These are phyloP conservation scores for Coniferiporia sulphurascens DNA, from an alignment of 1,284 basidiomycete genomes.

Conservation along the genomic window DNA sequence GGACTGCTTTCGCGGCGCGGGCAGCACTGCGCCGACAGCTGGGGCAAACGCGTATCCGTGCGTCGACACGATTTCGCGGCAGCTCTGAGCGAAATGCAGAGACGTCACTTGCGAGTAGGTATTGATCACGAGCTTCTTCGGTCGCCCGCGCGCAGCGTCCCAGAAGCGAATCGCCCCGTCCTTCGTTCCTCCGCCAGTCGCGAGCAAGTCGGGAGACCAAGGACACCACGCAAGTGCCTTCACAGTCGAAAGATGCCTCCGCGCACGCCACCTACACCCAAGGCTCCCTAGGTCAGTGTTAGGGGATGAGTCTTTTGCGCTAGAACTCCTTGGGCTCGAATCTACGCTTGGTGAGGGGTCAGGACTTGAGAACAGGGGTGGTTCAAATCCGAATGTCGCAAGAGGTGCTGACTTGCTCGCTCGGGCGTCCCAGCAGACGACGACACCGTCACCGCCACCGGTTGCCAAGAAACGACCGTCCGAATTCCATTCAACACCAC, in stretches of 20 bases:
- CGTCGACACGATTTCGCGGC: conserved; percentile 18
- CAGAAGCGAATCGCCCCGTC: conserved; percentile 17
- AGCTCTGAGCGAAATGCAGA: conserved; percentile 13
- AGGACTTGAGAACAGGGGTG: conserved; percentile 1
- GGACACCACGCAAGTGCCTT: conserved; percentile 91
- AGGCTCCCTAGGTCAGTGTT: conserved; percentile 4
- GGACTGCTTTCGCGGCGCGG: conserved; percentile 15
- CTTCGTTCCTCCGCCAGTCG: conserved; percentile 63
- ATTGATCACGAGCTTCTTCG: conserved; percentile 1
- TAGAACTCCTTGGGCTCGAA: background rate
- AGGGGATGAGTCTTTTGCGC: background rate
- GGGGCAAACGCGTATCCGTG: conserved; percentile 18
- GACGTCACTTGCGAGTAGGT: conserved; percentile 16
- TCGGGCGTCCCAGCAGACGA: conserved; percentile 15
- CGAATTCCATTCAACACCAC: conserved; percentile 16
- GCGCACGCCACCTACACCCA: conserved; percentile 1
- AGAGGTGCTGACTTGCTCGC: background rate
- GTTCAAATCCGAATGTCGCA: background rate
- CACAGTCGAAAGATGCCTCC: conserved; percentile 14
- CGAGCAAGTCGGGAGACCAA: conserved; percentile 81
- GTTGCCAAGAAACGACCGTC: conserved; percentile 14
- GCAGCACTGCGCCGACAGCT: background rate
- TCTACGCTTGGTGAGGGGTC: background rate
- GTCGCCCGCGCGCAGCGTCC: conserved; percentile 3
- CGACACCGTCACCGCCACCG: conserved; percentile 13